Evolutionary conservation across 2,329 filamentous ascomycete species (phyloP).

Genomic region (Elsinoe batatas): DNA sequence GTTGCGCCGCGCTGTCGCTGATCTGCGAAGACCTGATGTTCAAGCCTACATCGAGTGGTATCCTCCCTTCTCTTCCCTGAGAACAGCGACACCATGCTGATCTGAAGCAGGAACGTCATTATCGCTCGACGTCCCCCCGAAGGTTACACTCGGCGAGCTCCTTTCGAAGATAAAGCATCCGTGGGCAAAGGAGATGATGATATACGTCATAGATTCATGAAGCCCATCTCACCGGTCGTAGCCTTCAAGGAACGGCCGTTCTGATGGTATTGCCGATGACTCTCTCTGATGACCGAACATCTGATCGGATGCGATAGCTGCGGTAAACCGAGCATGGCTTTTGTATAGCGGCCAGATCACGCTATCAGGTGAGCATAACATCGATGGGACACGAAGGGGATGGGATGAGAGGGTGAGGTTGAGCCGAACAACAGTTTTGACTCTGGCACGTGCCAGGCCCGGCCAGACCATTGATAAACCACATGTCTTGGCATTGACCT

Average conservation of each 20-base stretch:
- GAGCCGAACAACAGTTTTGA: background rate
- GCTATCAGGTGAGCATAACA: no score
- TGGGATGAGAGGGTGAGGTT: no score
- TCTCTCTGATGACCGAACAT: no score
- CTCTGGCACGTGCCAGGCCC: background rate
- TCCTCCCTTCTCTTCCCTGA: background rate
- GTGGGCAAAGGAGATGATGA: background rate
- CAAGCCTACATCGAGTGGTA: background rate
- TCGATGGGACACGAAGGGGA: no score
- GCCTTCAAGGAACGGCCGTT: background rate
- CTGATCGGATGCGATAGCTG: no score
- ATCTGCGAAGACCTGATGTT: background rate
- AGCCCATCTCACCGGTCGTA: background rate
- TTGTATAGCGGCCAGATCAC: no score
- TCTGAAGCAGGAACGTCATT: background rate
- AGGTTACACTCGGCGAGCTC: background rate
- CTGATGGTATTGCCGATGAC: background rate
- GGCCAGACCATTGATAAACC: background rate
- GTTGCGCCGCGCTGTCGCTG: background rate
- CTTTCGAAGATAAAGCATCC: background rate
- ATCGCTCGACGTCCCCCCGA: background rate
- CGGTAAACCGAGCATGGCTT: no score
- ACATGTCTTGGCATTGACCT: background rate
- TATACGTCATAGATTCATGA: background rate
- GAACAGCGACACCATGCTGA: background rate